Conservation (phyloP, 441 rosid genomes). For the Brassica hybrid region DNA sequence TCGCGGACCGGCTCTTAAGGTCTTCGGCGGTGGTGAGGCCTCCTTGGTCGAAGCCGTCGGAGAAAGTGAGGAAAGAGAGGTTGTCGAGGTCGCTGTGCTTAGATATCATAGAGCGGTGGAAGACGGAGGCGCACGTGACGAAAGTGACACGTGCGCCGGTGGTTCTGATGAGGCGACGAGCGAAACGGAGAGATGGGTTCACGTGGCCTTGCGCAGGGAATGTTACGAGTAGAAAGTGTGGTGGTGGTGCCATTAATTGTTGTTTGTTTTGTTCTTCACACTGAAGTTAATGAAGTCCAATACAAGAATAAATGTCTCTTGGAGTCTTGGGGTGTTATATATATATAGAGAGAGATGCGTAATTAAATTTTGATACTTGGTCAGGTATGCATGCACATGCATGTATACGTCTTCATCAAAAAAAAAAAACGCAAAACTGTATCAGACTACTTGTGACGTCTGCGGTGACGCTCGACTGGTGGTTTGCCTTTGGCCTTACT, state of each 20-base stretch:
- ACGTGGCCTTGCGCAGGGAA: conserved; percentile 49
- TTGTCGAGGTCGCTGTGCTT: conserved; percentile 21
- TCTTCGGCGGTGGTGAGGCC: conserved; percentile 28
- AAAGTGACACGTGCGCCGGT: conserved; percentile 49
- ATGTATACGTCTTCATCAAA: not conserved
- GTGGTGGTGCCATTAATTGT: conserved; percentile 31
- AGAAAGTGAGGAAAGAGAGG: conserved; percentile 51
- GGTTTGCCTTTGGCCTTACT: not conserved
- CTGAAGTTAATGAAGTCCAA: not conserved
- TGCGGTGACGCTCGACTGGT: not conserved
- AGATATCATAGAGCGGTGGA: conserved; percentile 35
- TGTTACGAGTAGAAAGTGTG: conserved; percentile 45
- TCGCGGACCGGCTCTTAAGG: not conserved
- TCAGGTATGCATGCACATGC: not conserved
- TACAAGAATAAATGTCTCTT: conserved; percentile 8
- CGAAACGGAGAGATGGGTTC: conserved; percentile 54
- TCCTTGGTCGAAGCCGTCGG: conserved; percentile 64
- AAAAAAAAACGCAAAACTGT: conserved; percentile 2
- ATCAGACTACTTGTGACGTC: conserved; percentile 1
- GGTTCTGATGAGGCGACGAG: conserved; percentile 44
- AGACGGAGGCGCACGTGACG: conserved; percentile 37
- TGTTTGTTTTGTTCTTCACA: not conserved
- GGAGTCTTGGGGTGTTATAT: not conserved
- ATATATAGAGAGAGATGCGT: not conserved
- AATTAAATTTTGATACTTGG: conserved; percentile 16